A percentile compares a stretch with the other conserved stretches of the same genome.
These are phyloP conservation scores for Phytophthora sp. DNA, from an alignment of 352 stramenopile genomes.

Conservation along the genomic window DNA sequence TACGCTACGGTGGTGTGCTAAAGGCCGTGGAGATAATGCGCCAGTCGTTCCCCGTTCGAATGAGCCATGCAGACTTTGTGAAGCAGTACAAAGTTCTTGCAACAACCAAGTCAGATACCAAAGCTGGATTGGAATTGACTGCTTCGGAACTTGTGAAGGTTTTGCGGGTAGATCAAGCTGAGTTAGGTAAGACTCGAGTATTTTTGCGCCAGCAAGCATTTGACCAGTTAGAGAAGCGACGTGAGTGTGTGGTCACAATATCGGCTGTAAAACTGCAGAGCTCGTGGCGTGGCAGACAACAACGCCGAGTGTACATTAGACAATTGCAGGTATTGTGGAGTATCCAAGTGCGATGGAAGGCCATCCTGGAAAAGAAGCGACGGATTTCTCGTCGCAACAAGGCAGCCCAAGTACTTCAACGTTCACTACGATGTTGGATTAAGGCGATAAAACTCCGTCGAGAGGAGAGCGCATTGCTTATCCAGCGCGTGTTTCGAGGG, in stretches of 20 bases:
- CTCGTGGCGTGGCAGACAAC: conserved; percentile 44
- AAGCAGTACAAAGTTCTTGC: conserved; percentile 52
- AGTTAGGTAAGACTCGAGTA: conserved; percentile 71
- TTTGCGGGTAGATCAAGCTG: conserved; percentile 48
- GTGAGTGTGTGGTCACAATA: conserved; percentile 37
- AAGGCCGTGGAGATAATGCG: conserved; percentile 88
- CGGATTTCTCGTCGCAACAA: conserved; percentile 35
- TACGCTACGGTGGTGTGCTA: conserved; percentile 84
- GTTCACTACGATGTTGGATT: conserved; percentile 39
- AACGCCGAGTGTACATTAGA: conserved; percentile 38
- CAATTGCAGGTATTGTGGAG: conserved; percentile 42
- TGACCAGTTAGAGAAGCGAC: conserved; percentile 61
- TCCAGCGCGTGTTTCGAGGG: conserved; percentile 38
- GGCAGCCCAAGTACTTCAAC: conserved; percentile 47
- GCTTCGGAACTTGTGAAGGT: conserved; percentile 40
- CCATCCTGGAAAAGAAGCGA: conserved; percentile 52
- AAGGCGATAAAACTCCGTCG: conserved; percentile 18
- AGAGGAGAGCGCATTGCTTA: conserved; percentile 28
- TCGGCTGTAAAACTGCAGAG: conserved; percentile 55
- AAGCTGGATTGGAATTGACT: conserved; percentile 16
- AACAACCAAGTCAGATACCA: background rate
- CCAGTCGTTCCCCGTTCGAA: conserved; percentile 83
- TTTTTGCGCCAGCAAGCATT: conserved; percentile 73
- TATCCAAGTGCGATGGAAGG: conserved; percentile 65
- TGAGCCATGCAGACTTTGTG: conserved; percentile 72